These are phyloP conservation scores for Clathrospora elynae DNA, from an alignment of 2,329 filamentous ascomycete species.

Conservation along the genomic window DNA sequence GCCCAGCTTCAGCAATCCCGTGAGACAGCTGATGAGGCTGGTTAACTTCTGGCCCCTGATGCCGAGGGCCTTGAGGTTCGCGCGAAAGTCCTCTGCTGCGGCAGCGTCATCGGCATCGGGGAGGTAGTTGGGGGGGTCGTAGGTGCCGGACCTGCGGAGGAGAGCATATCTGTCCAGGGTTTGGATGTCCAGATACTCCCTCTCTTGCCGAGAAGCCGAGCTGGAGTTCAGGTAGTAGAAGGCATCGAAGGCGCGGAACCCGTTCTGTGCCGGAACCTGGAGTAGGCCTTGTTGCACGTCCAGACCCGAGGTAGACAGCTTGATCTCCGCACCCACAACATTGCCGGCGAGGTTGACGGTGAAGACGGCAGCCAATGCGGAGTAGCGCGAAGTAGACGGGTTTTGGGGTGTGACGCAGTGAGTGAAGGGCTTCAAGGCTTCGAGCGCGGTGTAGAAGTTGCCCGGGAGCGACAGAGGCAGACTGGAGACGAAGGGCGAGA, in stretches of 20 bases:
- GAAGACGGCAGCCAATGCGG: conserved; percentile 78
- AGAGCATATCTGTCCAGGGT: conserved; percentile 76
- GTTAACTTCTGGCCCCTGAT: conserved; percentile 86
- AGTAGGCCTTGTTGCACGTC: conserved; percentile 81
- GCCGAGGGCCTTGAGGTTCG: conserved; percentile 85
- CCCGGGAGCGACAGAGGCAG: conserved; percentile 80
- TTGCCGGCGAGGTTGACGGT: conserved; percentile 81
- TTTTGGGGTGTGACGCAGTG: conserved; percentile 88
- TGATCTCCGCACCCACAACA: conserved; percentile 73
- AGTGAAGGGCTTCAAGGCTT: conserved; percentile 83
- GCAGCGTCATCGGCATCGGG: conserved; percentile 92
- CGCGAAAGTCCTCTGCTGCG: conserved; percentile 88
- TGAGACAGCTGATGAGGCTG: conserved; percentile 82
- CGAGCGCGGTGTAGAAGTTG: conserved; percentile 76
- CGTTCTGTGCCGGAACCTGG: conserved; percentile 75
- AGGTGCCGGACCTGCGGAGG: conserved; percentile 82
- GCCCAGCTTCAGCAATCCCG: conserved; percentile 86
- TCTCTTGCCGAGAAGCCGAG: conserved; percentile 85
- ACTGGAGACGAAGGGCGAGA: conserved; percentile 78
- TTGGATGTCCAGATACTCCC: conserved; percentile 84
- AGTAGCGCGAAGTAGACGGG: conserved; percentile 79
- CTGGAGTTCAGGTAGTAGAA: conserved; percentile 96
- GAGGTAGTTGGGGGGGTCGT: conserved; percentile 82
- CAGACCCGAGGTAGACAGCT: conserved; percentile 84
- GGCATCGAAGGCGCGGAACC: conserved; percentile 92